A percentile compares a stretch with the other conserved stretches of the same genome.
phyloP scores from a whole-genome alignment of 495 filamentous ascomycete species.

The Eremomyces bilateralis region DNA sequence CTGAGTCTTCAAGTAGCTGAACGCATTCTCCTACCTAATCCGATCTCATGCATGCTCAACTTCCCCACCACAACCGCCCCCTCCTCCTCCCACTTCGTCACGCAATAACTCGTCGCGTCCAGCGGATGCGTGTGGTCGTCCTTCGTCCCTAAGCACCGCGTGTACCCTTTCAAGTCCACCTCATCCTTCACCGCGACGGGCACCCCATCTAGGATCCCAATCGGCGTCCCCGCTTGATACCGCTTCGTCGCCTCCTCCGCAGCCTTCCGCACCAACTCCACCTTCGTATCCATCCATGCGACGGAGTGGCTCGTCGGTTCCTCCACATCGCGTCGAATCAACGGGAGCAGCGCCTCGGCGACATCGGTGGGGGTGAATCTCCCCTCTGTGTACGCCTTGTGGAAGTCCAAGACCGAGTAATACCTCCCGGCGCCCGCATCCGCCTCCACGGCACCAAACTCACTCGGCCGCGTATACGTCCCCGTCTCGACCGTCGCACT shows the following conservation, averaged over 20 bases:
- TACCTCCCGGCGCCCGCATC: constrained; percentile 18
- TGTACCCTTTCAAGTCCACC: constrained; percentile 51
- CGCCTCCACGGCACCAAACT: constrained; percentile 13
- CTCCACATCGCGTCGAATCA: constrained; percentile 36
- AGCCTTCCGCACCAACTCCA: constrained; percentile 37
- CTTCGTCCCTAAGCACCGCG: constrained; percentile 35
- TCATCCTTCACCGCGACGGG: constrained; percentile 83
- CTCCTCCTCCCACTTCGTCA: constrained; percentile 49
- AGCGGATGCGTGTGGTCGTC: constrained; percentile 28
- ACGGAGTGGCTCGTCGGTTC: constrained; percentile 35
- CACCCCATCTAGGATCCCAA: constrained; percentile 59
- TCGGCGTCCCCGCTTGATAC: constrained; percentile 38
- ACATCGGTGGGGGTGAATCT: constrained; percentile 50
- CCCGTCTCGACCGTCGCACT: constrained; percentile 15
- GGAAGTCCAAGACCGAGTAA: constrained; percentile 56
- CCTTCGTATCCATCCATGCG: constrained; percentile 42
- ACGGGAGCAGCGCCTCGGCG: constrained; percentile 41
- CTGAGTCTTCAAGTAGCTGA: neutral
- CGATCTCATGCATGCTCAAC: constrained; percentile 81
- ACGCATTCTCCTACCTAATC: constrained; percentile 39
- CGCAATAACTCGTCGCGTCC: constrained; percentile 47
- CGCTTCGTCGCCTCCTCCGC: constrained; percentile 49
- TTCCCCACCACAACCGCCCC: constrained; percentile 74
- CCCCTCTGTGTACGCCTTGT: constrained; percentile 44
- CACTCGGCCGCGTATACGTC: constrained; percentile 1